Evolutionary conservation across 495 filamentous ascomycete genomes (phyloP).

Genomic region (Podospora fimiseda): DNA sequence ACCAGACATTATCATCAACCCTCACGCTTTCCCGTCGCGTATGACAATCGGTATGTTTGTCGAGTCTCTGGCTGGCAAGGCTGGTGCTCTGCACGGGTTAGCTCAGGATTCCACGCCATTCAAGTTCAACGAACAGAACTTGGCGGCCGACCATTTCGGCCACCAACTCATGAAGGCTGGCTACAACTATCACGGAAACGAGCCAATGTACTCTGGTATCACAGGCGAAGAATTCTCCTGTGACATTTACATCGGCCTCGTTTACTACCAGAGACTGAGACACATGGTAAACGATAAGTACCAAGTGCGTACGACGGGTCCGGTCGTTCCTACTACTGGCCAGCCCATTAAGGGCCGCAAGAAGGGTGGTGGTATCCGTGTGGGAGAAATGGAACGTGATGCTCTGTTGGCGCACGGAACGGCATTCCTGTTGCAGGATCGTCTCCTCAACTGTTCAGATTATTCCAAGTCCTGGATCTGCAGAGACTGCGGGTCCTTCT

Average conservation of each 20-base stretch:
- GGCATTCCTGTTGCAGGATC: conserved; percentile 90
- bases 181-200: conserved; percentile 97
- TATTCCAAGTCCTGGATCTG: conserved; percentile 84
- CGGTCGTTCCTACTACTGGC: conserved; percentile 78
- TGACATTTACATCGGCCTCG: conserved; percentile 93
- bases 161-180: conserved; percentile 89
- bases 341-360: conserved; percentile 96
- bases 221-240: conserved; percentile 89
- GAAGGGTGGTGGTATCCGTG: conserved; percentile 94
- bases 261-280: conserved; percentile 94
- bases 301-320: conserved; percentile 94
- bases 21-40: conserved; percentile 98
- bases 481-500: conserved; percentile 76
- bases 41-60: conserved; percentile 99
- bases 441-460: conserved; percentile 93
- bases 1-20: conserved; percentile 97
- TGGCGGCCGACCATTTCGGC: conserved; percentile 90
- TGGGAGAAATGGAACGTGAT: conserved; percentile 98
- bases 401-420: conserved; percentile 89
- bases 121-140: conserved; percentile 86
- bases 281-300: conserved; percentile 99
- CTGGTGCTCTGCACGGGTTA: conserved; percentile 86
- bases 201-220: conserved; percentile 95
- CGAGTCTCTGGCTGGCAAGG: conserved; percentile 92
- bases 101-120: conserved; percentile 94